Evolutionary conservation across 768 basidiomycete species (phyloP).

Genomic region (Fibroporia radiculosa): DNA sequence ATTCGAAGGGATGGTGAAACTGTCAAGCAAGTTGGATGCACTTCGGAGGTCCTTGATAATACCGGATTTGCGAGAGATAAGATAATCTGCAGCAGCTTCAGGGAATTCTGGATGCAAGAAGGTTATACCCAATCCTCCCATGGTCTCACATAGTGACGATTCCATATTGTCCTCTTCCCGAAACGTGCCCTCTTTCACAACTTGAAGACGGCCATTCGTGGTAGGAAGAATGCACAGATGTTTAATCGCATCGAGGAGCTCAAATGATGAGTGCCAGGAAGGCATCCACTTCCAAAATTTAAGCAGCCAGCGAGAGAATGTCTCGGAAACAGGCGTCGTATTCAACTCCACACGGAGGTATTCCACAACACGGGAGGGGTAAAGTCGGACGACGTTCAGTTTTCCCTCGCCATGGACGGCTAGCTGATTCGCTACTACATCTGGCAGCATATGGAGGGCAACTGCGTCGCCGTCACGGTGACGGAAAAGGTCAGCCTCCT

Average conservation of each 20-base stretch:
- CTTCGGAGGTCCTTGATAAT: conserved; percentile 5
- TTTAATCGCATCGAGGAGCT: background rate
- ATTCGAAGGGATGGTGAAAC: background rate
- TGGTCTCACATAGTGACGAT: background rate
- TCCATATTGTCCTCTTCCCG: background rate
- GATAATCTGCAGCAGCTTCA: conserved; percentile 14
- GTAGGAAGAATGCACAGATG: background rate
- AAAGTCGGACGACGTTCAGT: conserved; percentile 28
- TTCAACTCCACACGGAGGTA: background rate
- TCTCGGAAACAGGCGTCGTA: background rate
- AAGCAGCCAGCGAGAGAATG: conserved; percentile 24
- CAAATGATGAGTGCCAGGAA: conserved; percentile 12
- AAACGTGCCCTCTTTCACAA: conserved; percentile 6
- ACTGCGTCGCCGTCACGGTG: conserved; percentile 27
- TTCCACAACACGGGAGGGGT: background rate
- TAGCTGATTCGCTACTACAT: conserved; percentile 17
- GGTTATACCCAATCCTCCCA: conserved; percentile 23
- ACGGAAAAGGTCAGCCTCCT: conserved; percentile 24
- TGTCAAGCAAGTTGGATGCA: conserved; percentile 1
- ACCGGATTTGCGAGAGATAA: conserved; percentile 9
- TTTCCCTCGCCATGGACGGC: conserved; percentile 14
- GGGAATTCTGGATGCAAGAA: conserved; percentile 27
- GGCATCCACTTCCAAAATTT: conserved; percentile 38
- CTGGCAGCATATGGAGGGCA: conserved; percentile 21
- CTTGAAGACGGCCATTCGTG: conserved; percentile 18